Percentiles rank a stretch among this genome's conserved stretches.
phyloP scores from a whole-genome alignment of 1,284 basidiomycete species.

The Afroboletus lepidellus region DNA sequence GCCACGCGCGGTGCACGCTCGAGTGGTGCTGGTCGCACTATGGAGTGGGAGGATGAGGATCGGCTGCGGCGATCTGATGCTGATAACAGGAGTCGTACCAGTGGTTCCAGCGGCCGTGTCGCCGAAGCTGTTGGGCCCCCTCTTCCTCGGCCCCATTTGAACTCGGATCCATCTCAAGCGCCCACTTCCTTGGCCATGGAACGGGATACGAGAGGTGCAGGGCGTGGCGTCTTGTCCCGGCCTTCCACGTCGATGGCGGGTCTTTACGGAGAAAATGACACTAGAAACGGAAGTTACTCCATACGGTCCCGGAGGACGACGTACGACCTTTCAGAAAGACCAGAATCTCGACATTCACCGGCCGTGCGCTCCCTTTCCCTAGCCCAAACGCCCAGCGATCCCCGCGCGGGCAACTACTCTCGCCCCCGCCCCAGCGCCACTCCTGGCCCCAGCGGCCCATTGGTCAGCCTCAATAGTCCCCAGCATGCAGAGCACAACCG shows the following conservation, averaged over 20 bases:
- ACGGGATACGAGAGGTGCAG: constrained; percentile 17
- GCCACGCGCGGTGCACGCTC: constrained; percentile 21
- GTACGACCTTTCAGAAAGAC: constrained; percentile 27
- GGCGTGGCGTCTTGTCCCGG: constrained; percentile 20
- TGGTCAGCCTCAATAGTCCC: constrained; percentile 19
- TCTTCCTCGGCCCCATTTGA: constrained; percentile 24
- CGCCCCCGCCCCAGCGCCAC: constrained; percentile 23
- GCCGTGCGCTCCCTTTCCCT: constrained; percentile 12
- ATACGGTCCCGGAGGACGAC: constrained; percentile 26
- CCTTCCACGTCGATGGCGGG: constrained; percentile 37
- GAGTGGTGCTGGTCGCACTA: constrained; percentile 9
- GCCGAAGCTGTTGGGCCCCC: constrained; percentile 20
- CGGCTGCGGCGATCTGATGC: constrained; percentile 12
- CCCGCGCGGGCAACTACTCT: constrained; percentile 10
- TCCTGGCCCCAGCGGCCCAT: constrained; percentile 14
- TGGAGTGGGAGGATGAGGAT: constrained; percentile 30
- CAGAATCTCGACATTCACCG: constrained; percentile 23
- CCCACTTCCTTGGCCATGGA: constrained; percentile 19
- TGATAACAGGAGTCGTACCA: constrained; percentile 20
- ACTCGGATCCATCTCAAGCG: constrained; percentile 29
- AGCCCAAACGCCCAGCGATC: constrained; percentile 22
- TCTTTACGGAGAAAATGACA: constrained; percentile 16
- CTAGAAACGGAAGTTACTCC: constrained; percentile 12
- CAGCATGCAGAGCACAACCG: constrained; percentile 57
- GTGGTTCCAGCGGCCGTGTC: constrained; percentile 13